phyloP scores from a whole-genome alignment of 495 filamentous ascomycete species.

The Cercophora scortea region DNA sequence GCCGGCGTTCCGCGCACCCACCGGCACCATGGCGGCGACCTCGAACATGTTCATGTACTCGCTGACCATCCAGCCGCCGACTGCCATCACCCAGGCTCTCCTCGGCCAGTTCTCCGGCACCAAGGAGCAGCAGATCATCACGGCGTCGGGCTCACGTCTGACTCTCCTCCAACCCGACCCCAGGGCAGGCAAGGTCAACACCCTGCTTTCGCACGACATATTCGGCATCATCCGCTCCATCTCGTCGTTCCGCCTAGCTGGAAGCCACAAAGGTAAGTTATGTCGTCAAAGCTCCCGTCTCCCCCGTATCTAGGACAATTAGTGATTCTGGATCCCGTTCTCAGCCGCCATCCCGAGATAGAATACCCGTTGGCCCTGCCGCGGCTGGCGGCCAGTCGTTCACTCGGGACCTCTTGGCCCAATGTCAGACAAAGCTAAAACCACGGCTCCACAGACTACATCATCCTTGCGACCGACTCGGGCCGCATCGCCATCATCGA shows the following conservation, averaged over 20 bases:
- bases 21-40: constrained; percentile 78
- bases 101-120: constrained; percentile 90
- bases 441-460: constrained; percentile 64
- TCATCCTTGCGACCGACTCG: constrained; percentile 91
- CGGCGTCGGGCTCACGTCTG: constrained; percentile 82
- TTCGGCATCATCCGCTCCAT: constrained; percentile 90
- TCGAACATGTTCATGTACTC: constrained; percentile 98
- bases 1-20: constrained; percentile 44
- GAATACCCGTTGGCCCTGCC: constrained; percentile 5
- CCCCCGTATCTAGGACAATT: constrained; percentile 53
- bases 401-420: too few relatives aligned
- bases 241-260: constrained; percentile 81
- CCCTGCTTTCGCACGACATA: constrained; percentile 81
- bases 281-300: constrained; percentile 9
- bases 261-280: constrained; percentile 88
- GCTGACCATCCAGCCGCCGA: constrained; percentile 84
- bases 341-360: constrained; percentile 33
- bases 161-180: constrained; percentile 83
- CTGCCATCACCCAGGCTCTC: constrained; percentile 80
- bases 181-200: constrained; percentile 73
- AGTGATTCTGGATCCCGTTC: constrained; percentile 80
- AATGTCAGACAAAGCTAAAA: constrained; percentile 23
- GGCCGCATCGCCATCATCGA: constrained; percentile 92
- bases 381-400: too few relatives aligned
- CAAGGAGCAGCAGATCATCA: constrained; percentile 94